Base-by-base conservation (phyloP, 495 filamentous ascomycete genomes). In the Cryomyces minteri region DNA sequence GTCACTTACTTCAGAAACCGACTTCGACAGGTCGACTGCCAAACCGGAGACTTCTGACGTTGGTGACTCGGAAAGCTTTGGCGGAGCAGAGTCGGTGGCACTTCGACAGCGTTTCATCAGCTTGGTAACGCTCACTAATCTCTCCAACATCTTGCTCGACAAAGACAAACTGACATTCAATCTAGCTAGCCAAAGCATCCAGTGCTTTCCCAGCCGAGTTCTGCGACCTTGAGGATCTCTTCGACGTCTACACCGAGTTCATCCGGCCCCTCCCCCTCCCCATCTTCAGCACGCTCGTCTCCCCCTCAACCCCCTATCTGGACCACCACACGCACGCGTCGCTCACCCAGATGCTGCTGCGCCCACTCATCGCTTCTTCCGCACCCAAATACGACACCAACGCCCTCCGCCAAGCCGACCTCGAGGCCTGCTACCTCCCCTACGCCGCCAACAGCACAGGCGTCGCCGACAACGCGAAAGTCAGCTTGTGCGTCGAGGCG, bases 401-500 rank as follows among this genome's bases (percentile, higher is more conserved):
- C 2, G 54, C 59, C 9, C 59, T 70, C 12, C 61, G 66, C 41
- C 63, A 66, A 39, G 51, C 50, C 2, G 55, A 52, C 4, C 60
- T 94, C 25, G 71, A 82, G 48, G 47, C 65, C 39, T 77, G 73
- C 54, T 92, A 76, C 54, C 66, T 93, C 2, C 86, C 84, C 0
- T 84, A 69, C 44, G 61, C 77, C 1, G 84, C 88, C 0, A 77
- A 72, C 40, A 76, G 69, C 0, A 59, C 70, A 4, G 73, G 67
- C 5, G 59, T 70, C 0, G 69, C 68, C 5, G 84, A 92, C 41
- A 94, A 95, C 54, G 77, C 81, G 4, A 88, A 86, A 60, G 67
- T 94, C 33, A 80, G 79, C 4, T 61, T 94, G 4, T 55, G 84
- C 43, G 58, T 94, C 0, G 88, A 98, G 60, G 67, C 68, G 0